These are phyloP conservation scores for Calonectria naviculata DNA, from an alignment of 2,329 filamentous ascomycete genomes.

Conservation along the genomic window DNA sequence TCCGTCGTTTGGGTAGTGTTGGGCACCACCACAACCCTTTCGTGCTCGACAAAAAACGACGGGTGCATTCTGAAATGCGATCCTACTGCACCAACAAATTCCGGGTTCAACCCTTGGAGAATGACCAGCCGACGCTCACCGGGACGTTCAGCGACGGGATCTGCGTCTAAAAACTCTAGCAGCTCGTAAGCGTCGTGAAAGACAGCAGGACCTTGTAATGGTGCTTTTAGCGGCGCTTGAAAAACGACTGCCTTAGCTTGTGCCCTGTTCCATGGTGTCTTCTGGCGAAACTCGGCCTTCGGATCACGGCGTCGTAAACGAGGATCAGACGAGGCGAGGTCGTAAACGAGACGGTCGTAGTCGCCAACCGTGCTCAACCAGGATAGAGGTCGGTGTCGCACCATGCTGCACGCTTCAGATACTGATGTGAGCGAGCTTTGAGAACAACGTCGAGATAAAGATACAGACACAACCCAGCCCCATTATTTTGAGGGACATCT, in stretches of 20 bases:
- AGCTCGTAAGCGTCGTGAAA: not conserved
- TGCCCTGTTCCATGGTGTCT: not conserved
- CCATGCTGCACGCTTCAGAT: not conserved
- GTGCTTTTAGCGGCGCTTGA: not conserved
- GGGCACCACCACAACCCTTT: not conserved
- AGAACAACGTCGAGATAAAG: not conserved
- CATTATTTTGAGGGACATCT: not conserved
- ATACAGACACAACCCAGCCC: no score
- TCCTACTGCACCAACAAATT: not conserved
- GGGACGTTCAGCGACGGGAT: not conserved
- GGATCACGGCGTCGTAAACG: not conserved
- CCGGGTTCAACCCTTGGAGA: not conserved
- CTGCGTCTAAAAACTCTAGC: not conserved
- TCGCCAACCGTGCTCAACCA: not conserved
- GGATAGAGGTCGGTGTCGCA: not conserved
- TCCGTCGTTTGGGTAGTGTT: not conserved
- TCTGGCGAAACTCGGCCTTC: not conserved
- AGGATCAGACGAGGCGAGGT: not conserved
- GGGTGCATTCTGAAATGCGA: conserved; percentile 9
- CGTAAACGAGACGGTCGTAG: not conserved
- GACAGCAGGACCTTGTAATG: not conserved
- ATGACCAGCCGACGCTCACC: not conserved
- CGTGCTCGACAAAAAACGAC: not conserved
- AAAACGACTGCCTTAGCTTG: not conserved
- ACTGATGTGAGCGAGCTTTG: no score